Conservation (phyloP, 2,329 filamentous ascomycete genomes). For the Fusarium nygamai region DNA sequence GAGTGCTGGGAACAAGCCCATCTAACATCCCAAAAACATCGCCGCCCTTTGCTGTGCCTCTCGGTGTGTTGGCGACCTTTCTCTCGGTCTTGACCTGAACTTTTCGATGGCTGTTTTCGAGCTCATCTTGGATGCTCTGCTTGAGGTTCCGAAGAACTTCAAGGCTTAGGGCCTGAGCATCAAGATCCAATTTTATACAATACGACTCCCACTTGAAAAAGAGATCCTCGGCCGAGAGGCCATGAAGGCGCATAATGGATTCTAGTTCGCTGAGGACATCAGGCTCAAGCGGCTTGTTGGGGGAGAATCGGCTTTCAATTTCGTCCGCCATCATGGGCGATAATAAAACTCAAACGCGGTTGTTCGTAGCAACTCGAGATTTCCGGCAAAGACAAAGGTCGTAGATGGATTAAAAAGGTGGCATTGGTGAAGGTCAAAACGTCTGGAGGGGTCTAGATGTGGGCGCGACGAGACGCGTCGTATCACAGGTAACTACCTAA, state of each 20-base stretch:
- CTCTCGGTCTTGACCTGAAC: conserved; percentile 71
- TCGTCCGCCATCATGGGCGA: conserved; percentile 50
- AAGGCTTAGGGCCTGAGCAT: conserved; percentile 75
- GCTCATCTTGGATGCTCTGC: conserved; percentile 82
- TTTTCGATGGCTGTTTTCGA: conserved; percentile 80
- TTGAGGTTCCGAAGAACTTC: conserved; percentile 82
- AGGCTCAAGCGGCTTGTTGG: conserved; percentile 66
- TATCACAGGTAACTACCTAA: conserved; percentile 25
- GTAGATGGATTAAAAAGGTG: conserved; percentile 2
- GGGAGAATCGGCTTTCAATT: conserved; percentile 50
- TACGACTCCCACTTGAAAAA: conserved; percentile 99
- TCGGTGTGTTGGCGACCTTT: conserved; percentile 69
- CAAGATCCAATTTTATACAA: conserved; percentile 90
- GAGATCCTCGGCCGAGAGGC: conserved; percentile 82
- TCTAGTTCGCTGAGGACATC: conserved; percentile 85
- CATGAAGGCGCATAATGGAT: conserved; percentile 87
- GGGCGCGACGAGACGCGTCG: conserved; percentile 35
- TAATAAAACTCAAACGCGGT: neutral
- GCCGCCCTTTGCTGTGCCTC: conserved; percentile 62
- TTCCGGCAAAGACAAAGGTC: neutral
- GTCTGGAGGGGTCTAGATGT: conserved; percentile 31
- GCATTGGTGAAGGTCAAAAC: conserved; percentile 15
- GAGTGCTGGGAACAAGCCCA: conserved; percentile 73
- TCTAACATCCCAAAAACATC: conserved; percentile 90
- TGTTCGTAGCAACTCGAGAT: neutral